phyloP scores from a whole-genome alignment of 176 grass and related monocot genomes.

The Alopecurus myosuroides region DNA sequence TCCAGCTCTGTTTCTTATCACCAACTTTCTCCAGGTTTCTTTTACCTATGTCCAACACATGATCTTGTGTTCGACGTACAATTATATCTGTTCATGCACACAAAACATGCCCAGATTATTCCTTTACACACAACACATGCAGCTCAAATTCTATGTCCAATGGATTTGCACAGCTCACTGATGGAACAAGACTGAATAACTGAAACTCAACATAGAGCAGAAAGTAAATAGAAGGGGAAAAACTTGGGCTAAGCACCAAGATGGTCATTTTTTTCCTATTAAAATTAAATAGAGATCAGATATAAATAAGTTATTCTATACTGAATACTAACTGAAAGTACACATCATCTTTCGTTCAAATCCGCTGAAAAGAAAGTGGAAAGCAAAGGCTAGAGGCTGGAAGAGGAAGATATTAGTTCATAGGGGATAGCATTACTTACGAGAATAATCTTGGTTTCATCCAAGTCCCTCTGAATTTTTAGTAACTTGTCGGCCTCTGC shows the following conservation, averaged over 20 bases:
- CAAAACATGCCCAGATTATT: background rate
- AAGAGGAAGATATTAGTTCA: background rate
- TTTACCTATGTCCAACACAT: background rate
- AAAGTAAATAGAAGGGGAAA: background rate
- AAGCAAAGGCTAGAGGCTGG: background rate
- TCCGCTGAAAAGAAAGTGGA: background rate
- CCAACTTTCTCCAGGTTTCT: background rate
- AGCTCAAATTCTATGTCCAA: background rate
- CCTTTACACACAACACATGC: background rate
- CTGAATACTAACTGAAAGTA: background rate
- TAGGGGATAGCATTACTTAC: slow-evolving; percentile 32
- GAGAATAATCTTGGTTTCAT: slow-evolving; percentile 97
- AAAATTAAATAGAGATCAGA: background rate
- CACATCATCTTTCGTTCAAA: background rate
- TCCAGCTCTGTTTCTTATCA: background rate
- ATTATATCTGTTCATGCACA: background rate
- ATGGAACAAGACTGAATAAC: background rate
- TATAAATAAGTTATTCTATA: background rate
- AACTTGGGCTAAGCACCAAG: background rate
- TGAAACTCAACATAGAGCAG: background rate
- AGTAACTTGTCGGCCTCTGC: slow-evolving; percentile 79
- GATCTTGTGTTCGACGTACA: background rate
- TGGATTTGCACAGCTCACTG: background rate
- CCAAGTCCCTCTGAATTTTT: slow-evolving; percentile 92
- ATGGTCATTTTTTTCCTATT: background rate